Conservation (phyloP, 208 protist species). For the Endotrypanum monterogeii region DNA sequence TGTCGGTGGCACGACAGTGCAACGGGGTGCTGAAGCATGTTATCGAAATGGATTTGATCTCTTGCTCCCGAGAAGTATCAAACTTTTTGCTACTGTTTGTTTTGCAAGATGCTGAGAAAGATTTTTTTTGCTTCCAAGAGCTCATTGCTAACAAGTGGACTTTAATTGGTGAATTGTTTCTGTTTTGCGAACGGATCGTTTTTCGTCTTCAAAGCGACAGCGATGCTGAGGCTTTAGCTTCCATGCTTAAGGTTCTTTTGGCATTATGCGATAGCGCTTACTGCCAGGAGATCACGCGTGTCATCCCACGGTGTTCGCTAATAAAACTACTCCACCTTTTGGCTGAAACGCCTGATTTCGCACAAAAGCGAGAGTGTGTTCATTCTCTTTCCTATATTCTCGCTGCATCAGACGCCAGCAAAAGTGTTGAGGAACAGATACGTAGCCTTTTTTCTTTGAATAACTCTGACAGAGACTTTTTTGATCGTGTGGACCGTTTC, state of each 20-base stretch:
- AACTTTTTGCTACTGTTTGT: constrained; percentile 24
- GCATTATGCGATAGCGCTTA: constrained; percentile 10
- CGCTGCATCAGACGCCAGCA: neutral
- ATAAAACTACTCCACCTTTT: neutral
- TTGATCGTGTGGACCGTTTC: constrained; percentile 3
- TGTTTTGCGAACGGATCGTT: constrained; percentile 10
- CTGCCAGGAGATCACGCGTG: neutral
- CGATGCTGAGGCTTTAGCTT: neutral
- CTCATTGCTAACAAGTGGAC: constrained; percentile 20
- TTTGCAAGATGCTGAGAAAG: neutral
- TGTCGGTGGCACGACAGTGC: neutral
- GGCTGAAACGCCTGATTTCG: neutral
- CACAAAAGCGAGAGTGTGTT: constrained; percentile 1
- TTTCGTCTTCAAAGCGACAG: neutral
- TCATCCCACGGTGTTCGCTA: neutral
- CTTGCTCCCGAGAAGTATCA: constrained; percentile 19
- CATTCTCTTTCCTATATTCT: neutral
- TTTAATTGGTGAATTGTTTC: constrained; percentile 9
- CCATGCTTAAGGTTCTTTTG: constrained; percentile 1
- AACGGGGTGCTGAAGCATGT: constrained; percentile 12
- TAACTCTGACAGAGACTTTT: neutral
- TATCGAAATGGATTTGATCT: constrained; percentile 14
- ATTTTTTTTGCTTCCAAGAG: constrained; percentile 9
- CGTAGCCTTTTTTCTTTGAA: neutral
- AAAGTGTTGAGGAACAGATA: neutral